These are phyloP conservation scores for Macrophomina pseudophaseolina DNA, from an alignment of 2,329 filamentous ascomycete species.

Conservation along the genomic window DNA sequence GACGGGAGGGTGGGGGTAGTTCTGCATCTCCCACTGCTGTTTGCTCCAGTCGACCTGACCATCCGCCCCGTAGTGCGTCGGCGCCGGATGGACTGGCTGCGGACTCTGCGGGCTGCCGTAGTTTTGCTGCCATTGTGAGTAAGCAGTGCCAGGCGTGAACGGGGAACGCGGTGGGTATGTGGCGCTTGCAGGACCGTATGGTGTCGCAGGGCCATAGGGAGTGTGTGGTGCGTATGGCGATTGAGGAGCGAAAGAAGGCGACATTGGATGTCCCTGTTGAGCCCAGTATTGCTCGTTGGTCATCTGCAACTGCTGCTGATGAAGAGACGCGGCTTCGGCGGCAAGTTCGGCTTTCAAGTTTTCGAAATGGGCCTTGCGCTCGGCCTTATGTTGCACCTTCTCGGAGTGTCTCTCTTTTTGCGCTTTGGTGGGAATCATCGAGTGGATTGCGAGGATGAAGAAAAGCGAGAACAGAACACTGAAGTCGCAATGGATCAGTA, in stretches of 20 bases:
- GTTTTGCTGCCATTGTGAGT: conserved; percentile 49
- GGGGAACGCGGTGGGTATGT: conserved; percentile 28
- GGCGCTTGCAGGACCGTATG: conserved; percentile 2
- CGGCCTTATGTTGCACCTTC: conserved; percentile 28
- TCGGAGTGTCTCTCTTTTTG: conserved; percentile 34
- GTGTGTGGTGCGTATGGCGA: conserved; percentile 10
- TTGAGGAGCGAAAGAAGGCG: conserved; percentile 8
- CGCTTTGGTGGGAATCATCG: conserved; percentile 51
- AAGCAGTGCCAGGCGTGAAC: conserved; percentile 39
- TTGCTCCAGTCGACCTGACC: conserved; percentile 24
- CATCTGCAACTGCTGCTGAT: conserved; percentile 13
- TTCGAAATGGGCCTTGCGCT: conserved; percentile 40
- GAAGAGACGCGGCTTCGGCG: conserved; percentile 17
- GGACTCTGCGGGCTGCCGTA: conserved; percentile 28
- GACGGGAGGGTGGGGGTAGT: conserved; percentile 12
- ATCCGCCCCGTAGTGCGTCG: conserved; percentile 17
- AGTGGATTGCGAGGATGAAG: conserved; percentile 64
- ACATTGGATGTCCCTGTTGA: conserved; percentile 13
- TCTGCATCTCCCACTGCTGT: conserved; percentile 48
- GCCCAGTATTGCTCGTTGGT: conserved; percentile 25
- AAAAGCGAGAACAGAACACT: conserved; percentile 68
- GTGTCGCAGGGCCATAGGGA: conserved; percentile 3
- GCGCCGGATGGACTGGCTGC: neutral
- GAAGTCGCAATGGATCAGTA: neutral
- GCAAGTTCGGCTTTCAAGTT: conserved; percentile 41